Conservation (phyloP, 176 grass and related monocot genomes). For the Secale cereale region DNA sequence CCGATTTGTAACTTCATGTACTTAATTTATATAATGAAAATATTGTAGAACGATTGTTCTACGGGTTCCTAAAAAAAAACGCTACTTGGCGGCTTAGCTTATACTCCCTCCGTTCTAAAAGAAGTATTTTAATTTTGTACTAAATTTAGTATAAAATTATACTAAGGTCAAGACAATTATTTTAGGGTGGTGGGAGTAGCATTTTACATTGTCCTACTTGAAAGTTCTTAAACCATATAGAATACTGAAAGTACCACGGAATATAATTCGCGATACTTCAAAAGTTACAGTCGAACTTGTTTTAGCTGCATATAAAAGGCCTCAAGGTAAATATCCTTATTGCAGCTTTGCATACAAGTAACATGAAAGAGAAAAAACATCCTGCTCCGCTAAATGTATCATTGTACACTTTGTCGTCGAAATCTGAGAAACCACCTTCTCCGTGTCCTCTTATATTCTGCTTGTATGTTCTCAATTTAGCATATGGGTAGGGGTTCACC, state of each 20-base stretch:
- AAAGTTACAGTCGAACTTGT: background rate
- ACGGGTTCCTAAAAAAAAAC: too few species aligned
- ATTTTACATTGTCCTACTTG: background rate
- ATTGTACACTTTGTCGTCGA: background rate
- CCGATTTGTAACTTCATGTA: too few species aligned
- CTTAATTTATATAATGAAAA: too few species aligned
- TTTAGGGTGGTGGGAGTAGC: too few species aligned
- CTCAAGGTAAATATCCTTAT: background rate
- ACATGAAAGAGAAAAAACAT: background rate
- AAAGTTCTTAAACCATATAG: too few species aligned
- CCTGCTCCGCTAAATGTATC: background rate
- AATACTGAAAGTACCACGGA: too few species aligned
- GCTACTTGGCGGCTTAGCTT: background rate
- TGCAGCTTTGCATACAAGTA: background rate
- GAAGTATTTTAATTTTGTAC: too few species aligned
- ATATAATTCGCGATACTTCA: background rate
- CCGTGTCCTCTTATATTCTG: background rate
- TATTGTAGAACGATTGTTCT: too few species aligned
- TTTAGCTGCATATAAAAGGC: too few species aligned
- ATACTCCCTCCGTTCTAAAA: background rate
- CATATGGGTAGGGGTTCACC: slow-evolving; percentile 60
- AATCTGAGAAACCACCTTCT: background rate
- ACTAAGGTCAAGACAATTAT: too few species aligned
- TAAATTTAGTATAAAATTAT: too few species aligned
- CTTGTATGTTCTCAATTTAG: slow-evolving; percentile 8